These are phyloP conservation scores for Trypanosoma mega DNA, from an alignment of 208 protist genomes.

Conservation along the genomic window DNA sequence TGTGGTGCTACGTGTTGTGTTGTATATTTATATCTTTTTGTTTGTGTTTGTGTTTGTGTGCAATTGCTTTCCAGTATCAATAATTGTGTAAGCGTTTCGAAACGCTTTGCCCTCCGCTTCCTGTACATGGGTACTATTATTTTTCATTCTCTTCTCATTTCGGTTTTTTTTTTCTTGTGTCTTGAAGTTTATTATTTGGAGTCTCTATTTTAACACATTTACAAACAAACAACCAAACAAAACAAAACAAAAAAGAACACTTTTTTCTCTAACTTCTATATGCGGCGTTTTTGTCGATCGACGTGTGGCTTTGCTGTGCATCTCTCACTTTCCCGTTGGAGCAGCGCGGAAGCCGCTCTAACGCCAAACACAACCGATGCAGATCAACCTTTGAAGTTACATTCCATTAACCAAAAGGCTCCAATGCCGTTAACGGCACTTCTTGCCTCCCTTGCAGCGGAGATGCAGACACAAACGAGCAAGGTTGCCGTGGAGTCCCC, in stretches of 20 bases:
- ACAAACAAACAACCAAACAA: background rate
- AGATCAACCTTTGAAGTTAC: too few relatives aligned
- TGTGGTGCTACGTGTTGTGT: background rate
- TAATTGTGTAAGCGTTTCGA: too few relatives aligned
- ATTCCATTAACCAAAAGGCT: too few relatives aligned
- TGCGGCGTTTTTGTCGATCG: background rate
- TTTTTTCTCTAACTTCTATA: background rate
- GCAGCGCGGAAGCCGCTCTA: background rate
- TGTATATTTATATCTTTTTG: slow-evolving; percentile 3
- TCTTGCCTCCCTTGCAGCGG: slow-evolving; percentile 2
- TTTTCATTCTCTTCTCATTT: too few relatives aligned
- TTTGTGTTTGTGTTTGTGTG: background rate
- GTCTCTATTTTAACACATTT: background rate
- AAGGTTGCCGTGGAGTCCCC: too few relatives aligned
- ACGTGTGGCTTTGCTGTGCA: background rate
- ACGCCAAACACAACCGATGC: too few relatives aligned
- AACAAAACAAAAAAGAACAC: background rate
- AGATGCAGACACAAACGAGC: background rate
- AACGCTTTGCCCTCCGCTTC: too few relatives aligned
- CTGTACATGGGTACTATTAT: too few relatives aligned
- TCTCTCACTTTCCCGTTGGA: background rate
- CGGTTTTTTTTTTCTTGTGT: background rate
- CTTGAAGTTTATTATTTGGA: background rate
- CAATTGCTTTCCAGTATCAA: background rate
- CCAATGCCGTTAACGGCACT: background rate